A percentile compares a stretch with the other conserved stretches of the same genome.
phyloP scores from a whole-genome alignment of 495 filamentous ascomycete species.

The Podospora didyma region DNA sequence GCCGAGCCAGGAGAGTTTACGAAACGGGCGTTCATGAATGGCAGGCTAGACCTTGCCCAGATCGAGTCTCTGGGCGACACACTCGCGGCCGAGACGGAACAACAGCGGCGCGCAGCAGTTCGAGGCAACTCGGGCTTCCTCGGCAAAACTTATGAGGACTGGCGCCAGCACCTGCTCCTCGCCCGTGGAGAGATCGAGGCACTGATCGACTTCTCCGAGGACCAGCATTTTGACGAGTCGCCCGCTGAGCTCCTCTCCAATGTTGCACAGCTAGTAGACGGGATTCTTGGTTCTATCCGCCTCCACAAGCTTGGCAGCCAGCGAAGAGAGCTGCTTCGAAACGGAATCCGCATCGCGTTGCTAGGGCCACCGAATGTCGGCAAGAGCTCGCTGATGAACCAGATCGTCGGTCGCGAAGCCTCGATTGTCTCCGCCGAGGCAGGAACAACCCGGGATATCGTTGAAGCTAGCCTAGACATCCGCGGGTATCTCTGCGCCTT shows the following conservation, averaged over 20 bases:
- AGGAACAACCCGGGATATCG: slow-evolving; percentile 89
- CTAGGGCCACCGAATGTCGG: slow-evolving; percentile 92
- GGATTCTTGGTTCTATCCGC: slow-evolving; percentile 57
- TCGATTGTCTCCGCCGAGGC: slow-evolving; percentile 90
- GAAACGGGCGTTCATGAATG: slow-evolving; percentile 83
- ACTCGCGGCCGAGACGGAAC: slow-evolving; percentile 84
- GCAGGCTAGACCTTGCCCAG: slow-evolving; percentile 83
- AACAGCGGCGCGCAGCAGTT: slow-evolving; percentile 83
- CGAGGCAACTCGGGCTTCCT: slow-evolving; percentile 67
- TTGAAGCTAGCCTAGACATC: slow-evolving; percentile 88
- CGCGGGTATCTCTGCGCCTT: slow-evolving; percentile 83
- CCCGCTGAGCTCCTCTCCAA: slow-evolving; percentile 64
- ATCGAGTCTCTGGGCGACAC: slow-evolving; percentile 87
- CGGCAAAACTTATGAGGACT: slow-evolving; percentile 76
- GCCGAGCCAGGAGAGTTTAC: slow-evolving; percentile 97
- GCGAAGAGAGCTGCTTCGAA: slow-evolving; percentile 78
- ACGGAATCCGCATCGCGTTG: slow-evolving; percentile 80
- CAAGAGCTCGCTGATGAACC: slow-evolving; percentile 90
- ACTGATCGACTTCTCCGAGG: slow-evolving; percentile 93
- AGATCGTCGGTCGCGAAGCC: slow-evolving; percentile 86
- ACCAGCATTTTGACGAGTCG: slow-evolving; percentile 93
- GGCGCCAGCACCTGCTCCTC: slow-evolving; percentile 72
- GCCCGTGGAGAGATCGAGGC: slow-evolving; percentile 91
- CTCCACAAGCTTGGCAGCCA: slow-evolving; percentile 71
- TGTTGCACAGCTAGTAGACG: slow-evolving; percentile 59